These are phyloP conservation scores for Ustanciosporium gigantosporum DNA, from an alignment of 1,284 basidiomycete genomes.

Conservation along the genomic window DNA sequence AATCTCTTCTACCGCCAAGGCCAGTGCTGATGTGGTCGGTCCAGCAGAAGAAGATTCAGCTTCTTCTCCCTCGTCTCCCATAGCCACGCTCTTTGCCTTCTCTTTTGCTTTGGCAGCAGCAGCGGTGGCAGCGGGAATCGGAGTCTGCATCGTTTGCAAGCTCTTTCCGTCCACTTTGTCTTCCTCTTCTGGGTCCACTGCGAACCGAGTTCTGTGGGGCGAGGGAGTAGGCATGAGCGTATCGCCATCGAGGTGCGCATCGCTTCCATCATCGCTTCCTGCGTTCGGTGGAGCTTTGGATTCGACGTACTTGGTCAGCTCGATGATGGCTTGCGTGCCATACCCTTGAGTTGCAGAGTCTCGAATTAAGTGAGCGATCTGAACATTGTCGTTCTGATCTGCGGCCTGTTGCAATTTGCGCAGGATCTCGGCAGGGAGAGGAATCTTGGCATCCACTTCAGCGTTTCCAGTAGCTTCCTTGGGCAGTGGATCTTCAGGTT, in stretches of 20 bases:
- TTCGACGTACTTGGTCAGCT: slow-evolving; percentile 36
- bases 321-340: slow-evolving; percentile 40
- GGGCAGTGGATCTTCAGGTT: slow-evolving; percentile 39
- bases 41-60: slow-evolving; percentile 1
- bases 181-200: slow-evolving; percentile 17
- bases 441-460: slow-evolving; percentile 15
- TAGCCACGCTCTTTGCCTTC: slow-evolving; percentile 6
- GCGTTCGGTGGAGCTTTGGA: slow-evolving; percentile 13
- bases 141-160: slow-evolving; percentile 16
- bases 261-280: slow-evolving; percentile 1
- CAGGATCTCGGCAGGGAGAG: slow-evolving; percentile 11
- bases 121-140: slow-evolving; percentile 8
- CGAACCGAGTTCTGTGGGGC: slow-evolving; percentile 18
- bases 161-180: slow-evolving; percentile 6
- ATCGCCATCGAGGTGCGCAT: slow-evolving; percentile 9
- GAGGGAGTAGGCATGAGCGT: slow-evolving; percentile 25
- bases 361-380: slow-evolving; percentile 23
- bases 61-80: too few relatives aligned
- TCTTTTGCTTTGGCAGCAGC: slow-evolving; percentile 4
- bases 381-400: slow-evolving; percentile 21
- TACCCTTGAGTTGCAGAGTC: slow-evolving; percentile 32
- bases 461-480: slow-evolving; percentile 29
- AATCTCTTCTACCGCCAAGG: slow-evolving; percentile 53
- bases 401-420: slow-evolving; percentile 25
- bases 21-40: slow-evolving; percentile 31